phyloP scores from a whole-genome alignment of 371 early-diverging fungal species.

The Lichtheimia hyalospora region DNA sequence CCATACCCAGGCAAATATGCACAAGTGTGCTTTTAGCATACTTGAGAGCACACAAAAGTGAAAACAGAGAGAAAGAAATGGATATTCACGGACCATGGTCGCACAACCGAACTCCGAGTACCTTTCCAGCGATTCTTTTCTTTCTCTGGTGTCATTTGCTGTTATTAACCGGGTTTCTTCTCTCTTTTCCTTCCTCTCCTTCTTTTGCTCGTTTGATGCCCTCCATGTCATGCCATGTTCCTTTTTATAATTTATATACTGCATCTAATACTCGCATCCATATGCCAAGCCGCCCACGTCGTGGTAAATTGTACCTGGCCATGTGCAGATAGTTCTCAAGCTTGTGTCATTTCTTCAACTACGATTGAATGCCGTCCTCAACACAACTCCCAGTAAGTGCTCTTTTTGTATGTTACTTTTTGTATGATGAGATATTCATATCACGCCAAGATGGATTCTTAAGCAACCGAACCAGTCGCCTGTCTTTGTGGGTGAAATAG shows the following conservation, averaged over 20 bases:
- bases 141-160: too few species aligned
- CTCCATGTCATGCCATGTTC: conserved; percentile 10
- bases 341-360: conserved; percentile 16
- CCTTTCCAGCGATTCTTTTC: conserved; percentile 3
- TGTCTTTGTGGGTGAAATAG: conserved; percentile 23
- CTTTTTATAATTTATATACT: not conserved
- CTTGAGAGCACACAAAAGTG: too few species aligned
- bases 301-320: conserved; percentile 29
- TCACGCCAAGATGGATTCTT: conserved; percentile 23
- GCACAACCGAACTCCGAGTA: not conserved
- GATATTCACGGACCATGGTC: not conserved
- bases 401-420: too few species aligned
- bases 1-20: too few species aligned
- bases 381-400: conserved; percentile 23
- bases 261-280: not conserved
- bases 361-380: conserved; percentile 16
- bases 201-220: not conserved
- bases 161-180: not conserved
- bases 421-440: too few species aligned
- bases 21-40: too few species aligned
- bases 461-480: conserved; percentile 16
- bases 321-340: conserved; percentile 15
- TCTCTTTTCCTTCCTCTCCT: not conserved
- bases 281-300: conserved; percentile 7
- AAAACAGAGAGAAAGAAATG: too few species aligned